Evolutionary conservation across 2,329 filamentous ascomycete genomes (phyloP).

Genomic region (Claviceps sorghi): DNA sequence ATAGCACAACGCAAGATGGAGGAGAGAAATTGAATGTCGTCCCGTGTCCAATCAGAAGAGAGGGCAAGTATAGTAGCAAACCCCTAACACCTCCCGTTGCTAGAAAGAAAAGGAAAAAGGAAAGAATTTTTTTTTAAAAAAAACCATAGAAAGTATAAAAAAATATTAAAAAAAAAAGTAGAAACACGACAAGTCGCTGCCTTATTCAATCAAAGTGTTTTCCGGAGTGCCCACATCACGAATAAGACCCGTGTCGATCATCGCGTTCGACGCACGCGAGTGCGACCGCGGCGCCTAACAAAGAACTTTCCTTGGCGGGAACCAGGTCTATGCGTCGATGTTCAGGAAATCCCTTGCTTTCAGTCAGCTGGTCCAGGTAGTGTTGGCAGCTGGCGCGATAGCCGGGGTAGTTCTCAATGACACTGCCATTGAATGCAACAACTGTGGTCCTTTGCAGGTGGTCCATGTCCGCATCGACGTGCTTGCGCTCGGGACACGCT

Average conservation of each 20-base stretch:
- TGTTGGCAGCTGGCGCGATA: constrained; percentile 49
- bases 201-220: neutral
- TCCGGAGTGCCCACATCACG: neutral
- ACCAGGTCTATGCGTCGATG: constrained; percentile 43
- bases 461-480: constrained; percentile 36
- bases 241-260: neutral
- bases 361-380: constrained; percentile 46
- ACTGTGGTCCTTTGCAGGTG: constrained; percentile 39
- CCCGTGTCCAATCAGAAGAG: neutral
- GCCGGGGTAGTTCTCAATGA: constrained; percentile 63
- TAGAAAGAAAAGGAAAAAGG: neutral
- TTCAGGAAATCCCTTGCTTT: constrained; percentile 18
- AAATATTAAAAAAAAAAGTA: neutral
- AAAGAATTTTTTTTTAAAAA: neutral
- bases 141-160: neutral
- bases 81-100: no score
- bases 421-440: constrained; percentile 71
- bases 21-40: neutral
- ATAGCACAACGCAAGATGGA: neutral
- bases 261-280: constrained; percentile 29
- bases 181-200: neutral
- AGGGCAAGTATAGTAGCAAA: neutral
- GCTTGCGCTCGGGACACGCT: constrained; percentile 21
- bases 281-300: constrained; percentile 62
- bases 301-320: constrained; percentile 57